These are phyloP conservation scores for Neoconidiobolus thromboides DNA, from an alignment of 371 early-diverging fungal genomes.

Conservation along the genomic window DNA sequence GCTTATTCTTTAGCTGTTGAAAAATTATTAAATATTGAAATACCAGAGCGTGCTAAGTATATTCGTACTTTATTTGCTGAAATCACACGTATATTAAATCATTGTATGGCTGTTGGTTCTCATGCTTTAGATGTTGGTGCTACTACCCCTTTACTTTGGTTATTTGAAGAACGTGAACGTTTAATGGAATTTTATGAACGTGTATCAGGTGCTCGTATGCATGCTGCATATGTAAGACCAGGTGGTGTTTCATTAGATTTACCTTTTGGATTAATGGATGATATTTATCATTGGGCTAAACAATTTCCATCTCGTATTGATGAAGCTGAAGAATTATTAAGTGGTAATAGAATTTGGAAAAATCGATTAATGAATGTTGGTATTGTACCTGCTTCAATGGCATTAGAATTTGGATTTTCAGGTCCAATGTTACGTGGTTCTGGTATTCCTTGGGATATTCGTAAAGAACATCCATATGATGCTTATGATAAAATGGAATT, in stretches of 20 bases:
- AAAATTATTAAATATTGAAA: conserved; percentile 90
- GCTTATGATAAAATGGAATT: conserved; percentile 89
- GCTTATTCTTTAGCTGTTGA: conserved; percentile 91
- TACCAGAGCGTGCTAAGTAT: conserved; percentile 85
- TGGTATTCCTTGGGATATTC: conserved; percentile 86
- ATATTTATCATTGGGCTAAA: conserved; percentile 81
- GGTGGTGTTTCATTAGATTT: conserved; percentile 90
- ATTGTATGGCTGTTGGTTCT: conserved; percentile 91
- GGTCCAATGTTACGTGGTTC: conserved; percentile 91
- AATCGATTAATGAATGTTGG: conserved; percentile 75
- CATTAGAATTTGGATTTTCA: conserved; percentile 79
- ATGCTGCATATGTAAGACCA: conserved; percentile 91
- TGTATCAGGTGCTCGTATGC: conserved; percentile 95
- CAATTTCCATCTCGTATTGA: conserved; percentile 80
- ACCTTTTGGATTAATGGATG: conserved; percentile 83
- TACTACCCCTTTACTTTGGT: conserved; percentile 92
- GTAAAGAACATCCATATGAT: conserved; percentile 87
- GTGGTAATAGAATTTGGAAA: conserved; percentile 89
- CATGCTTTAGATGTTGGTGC: conserved; percentile 96
- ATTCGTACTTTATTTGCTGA: conserved; percentile 94
- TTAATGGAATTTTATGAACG: conserved; percentile 97
- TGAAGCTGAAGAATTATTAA: conserved; percentile 85
- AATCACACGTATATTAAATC: conserved; percentile 92
- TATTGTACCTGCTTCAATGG: conserved; percentile 67
- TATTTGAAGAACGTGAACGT: conserved; percentile 97